These are phyloP conservation scores for Tricholoma hemisulphureum DNA, from an alignment of 768 basidiomycete genomes.

Conservation along the genomic window DNA sequence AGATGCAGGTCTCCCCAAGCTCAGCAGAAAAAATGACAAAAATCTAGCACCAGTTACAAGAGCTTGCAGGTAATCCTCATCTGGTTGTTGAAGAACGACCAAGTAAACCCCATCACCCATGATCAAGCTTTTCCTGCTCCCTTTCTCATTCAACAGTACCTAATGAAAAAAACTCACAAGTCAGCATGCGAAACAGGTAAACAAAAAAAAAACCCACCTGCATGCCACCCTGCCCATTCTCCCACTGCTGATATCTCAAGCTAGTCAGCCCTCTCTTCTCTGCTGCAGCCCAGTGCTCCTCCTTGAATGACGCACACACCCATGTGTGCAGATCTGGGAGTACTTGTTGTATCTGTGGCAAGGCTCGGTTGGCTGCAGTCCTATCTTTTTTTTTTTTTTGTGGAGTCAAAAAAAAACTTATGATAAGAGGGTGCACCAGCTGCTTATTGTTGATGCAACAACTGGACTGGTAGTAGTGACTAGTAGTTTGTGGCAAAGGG, in stretches of 20 bases:
- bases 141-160: conserved; percentile 15
- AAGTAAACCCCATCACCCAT: no score
- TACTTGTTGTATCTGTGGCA: conserved; percentile 97
- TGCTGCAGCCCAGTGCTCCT: conserved; percentile 78
- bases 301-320: conserved; percentile 86
- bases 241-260: conserved; percentile 90
- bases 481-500: conserved; percentile 20
- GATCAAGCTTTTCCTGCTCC: conserved; percentile 14
- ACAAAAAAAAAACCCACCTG: conserved; percentile 52
- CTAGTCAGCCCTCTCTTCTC: conserved; percentile 82
- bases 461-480: conserved; percentile 25
- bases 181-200: neutral
- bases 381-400: no score
- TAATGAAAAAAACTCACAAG: neutral
- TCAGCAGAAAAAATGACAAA: no score
- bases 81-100: no score
- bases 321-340: conserved; percentile 90
- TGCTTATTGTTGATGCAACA: conserved; percentile 62
- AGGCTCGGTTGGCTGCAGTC: no score
- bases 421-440: conserved; percentile 82
- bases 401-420: conserved; percentile 42
- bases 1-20: no score
- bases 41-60: no score
- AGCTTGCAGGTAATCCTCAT: no score
- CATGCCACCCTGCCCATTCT: conserved; percentile 74